phyloP scores from a whole-genome alignment of 345 rosid species.

The Euphorbia peplus region DNA sequence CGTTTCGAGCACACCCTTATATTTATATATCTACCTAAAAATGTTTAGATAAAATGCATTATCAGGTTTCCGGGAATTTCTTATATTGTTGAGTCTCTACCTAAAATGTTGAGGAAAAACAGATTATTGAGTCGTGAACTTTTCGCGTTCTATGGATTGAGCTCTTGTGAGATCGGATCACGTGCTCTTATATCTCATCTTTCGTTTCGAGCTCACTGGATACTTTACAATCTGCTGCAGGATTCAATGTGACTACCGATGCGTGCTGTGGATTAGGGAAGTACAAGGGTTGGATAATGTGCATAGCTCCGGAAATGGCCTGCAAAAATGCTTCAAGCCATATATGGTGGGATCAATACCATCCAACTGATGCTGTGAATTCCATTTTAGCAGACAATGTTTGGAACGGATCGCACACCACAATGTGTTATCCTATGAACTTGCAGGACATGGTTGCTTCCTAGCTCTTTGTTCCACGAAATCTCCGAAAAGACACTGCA shows the following conservation, averaged over 20 bases:
- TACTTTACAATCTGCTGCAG: conserved; percentile 29
- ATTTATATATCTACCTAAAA: background rate
- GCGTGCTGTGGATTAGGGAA: conserved; percentile 91
- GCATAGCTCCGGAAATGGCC: conserved; percentile 78
- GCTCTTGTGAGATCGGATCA: background rate
- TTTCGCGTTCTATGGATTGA: background rate
- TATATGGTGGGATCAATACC: conserved; percentile 94
- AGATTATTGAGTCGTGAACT: too few species aligned
- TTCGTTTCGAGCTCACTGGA: background rate
- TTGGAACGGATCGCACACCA: conserved; percentile 72
- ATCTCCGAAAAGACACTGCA: background rate
- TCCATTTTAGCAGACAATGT: conserved; percentile 82
- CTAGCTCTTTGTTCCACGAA: conserved; percentile 4
- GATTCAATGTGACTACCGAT: conserved; percentile 63
- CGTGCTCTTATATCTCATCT: background rate
- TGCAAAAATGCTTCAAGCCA: conserved; percentile 60
- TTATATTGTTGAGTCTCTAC: background rate
- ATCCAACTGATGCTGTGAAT: conserved; percentile 81
- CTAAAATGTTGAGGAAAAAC: background rate
- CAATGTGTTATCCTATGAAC: conserved; percentile 79
- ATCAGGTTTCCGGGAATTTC: background rate
- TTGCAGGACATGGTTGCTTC: conserved; percentile 46
- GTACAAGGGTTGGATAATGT: conserved; percentile 80
- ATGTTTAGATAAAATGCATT: background rate
- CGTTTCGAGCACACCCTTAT: too few species aligned